Evolutionary conservation across 2,329 filamentous ascomycete species (phyloP).

Genomic region (Penicillium sp.): DNA sequence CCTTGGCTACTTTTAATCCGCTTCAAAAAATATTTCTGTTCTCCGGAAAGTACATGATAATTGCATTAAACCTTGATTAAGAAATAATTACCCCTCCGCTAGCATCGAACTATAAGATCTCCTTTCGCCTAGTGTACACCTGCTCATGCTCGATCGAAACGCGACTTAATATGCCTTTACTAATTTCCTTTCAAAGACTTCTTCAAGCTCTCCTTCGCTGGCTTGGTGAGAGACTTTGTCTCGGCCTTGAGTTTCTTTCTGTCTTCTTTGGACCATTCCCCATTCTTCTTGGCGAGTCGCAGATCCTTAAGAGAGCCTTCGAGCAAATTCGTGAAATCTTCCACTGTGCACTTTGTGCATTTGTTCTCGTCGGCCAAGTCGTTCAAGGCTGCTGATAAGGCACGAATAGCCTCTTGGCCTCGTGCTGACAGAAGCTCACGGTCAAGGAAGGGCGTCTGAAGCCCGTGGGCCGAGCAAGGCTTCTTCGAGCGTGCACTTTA

Average conservation of each 20-base stretch:
- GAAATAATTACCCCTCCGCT: not conserved
- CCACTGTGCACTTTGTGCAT: constrained; percentile 15
- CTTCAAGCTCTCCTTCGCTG: constrained; percentile 14
- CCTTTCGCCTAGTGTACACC: not conserved
- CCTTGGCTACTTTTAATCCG: too few species aligned
- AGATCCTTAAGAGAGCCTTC: constrained; percentile 5
- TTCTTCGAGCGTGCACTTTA: not conserved
- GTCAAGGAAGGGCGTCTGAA: constrained; percentile 8
- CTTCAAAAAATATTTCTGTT: not conserved
- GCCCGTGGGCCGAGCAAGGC: constrained; percentile 9
- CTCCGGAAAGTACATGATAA: too few species aligned
- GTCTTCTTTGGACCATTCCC: constrained; percentile 14
- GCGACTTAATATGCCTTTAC: too few species aligned
- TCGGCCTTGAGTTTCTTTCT: constrained; percentile 11
- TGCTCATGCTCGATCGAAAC: not conserved
- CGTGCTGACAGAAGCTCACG: constrained; percentile 6
- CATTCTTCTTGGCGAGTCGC: constrained; percentile 10
- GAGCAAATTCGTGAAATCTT: constrained; percentile 5
- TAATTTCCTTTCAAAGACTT: constrained; percentile 11
- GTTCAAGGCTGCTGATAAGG: constrained; percentile 5
- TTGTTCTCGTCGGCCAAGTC: constrained; percentile 9
- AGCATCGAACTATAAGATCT: not conserved
- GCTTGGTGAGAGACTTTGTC: constrained; percentile 10
- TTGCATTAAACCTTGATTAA: too few species aligned
- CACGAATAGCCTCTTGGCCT: constrained; percentile 3